phyloP scores from a whole-genome alignment of 805 yeast genomes.

The Metschnikowia dekortorum region DNA sequence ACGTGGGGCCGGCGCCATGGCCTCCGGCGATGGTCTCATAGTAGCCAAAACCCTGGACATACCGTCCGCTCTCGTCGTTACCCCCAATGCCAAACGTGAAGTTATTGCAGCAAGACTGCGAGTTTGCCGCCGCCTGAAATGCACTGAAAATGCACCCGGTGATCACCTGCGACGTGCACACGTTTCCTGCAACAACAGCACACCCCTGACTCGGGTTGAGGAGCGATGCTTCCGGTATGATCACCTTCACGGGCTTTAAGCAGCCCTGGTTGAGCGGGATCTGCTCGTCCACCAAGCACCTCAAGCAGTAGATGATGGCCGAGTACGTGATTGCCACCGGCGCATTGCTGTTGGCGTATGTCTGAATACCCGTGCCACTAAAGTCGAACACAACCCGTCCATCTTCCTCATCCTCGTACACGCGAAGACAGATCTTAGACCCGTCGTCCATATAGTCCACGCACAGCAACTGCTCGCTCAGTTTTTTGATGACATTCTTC shows the following conservation, averaged over 20 bases:
- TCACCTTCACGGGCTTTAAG: conserved; percentile 67
- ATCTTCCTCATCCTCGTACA: conserved; percentile 42
- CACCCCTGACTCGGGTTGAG: conserved; percentile 77
- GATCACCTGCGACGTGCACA: conserved; percentile 88
- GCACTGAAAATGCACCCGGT: conserved; percentile 87
- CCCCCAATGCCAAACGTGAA: conserved; percentile 73
- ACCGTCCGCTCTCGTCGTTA: conserved; percentile 48
- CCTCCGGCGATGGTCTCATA: conserved; percentile 21
- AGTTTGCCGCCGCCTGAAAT: conserved; percentile 85
- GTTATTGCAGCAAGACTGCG: conserved; percentile 95
- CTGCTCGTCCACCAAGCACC: conserved; percentile 80
- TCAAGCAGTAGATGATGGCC: conserved; percentile 80
- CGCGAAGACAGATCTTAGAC: conserved; percentile 54
- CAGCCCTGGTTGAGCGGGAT: conserved; percentile 96
- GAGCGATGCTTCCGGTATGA: conserved; percentile 32
- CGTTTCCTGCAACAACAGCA: conserved; percentile 91
- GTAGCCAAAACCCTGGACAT: conserved; percentile 20
- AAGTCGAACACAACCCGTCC: conserved; percentile 78
- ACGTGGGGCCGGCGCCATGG: conserved; percentile 19
- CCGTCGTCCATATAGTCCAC: conserved; percentile 80
- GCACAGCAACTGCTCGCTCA: conserved; percentile 14
- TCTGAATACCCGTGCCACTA: conserved; percentile 79
- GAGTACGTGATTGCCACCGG: conserved; percentile 87
- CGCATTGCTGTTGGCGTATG: conserved; percentile 87
- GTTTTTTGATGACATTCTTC: conserved; percentile 16